Evolutionary conservation across 768 basidiomycete genomes (phyloP), one percentile per base, ranked within the genome.

Genomic region (Calocera viscosa): DNA sequence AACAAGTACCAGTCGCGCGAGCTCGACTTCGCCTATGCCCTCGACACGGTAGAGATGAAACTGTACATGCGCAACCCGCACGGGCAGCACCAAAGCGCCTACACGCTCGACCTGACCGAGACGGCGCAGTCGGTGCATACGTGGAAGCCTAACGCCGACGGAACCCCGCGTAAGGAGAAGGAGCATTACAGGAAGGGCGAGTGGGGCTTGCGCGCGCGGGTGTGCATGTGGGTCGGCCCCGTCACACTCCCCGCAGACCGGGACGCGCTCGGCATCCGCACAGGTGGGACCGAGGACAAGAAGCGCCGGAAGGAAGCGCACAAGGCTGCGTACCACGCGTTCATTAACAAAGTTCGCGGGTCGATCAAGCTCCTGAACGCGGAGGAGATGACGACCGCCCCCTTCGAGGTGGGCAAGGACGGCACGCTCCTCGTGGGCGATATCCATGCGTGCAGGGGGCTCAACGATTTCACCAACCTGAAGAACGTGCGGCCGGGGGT

Each of bases 1-100:
- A 28, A 11, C 26, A 60, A 60, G 22, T 60, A 60, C 53, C 53
- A 60, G 53, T 60, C 53, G 26, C 53, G 53, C 53, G 53, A 60
- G 30, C 53, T 60, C 11, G 53, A 2, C 14, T 60, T 5, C 53
- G 53, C 53, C 14, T 60, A 28, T 26, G 53, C 26, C 16, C 30
- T 60, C 24, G 53, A 60, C 53, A 16, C 53, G 53, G 7, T 2
- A 7, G 19, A 2, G 53, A 60, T 60, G 53, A 14, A 30, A 26
- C 53, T 60, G 26, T 60, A 28, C 53, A 26, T 60, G 26, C 53
- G 53, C 26, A 32, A 60, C 53, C 53, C 26, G 53, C 53, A 60
- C 22, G 53, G 53, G 30, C 53, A 60, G 26, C 16, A 32, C 53
- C 2, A 10, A 19, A 28, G 14, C 14, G 53, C 53, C 7, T 60